Percentiles rank a stretch among this genome's conserved stretches.
Conservation (phyloP, 129 eudicot species). For the Artemisia argyi region DNA sequence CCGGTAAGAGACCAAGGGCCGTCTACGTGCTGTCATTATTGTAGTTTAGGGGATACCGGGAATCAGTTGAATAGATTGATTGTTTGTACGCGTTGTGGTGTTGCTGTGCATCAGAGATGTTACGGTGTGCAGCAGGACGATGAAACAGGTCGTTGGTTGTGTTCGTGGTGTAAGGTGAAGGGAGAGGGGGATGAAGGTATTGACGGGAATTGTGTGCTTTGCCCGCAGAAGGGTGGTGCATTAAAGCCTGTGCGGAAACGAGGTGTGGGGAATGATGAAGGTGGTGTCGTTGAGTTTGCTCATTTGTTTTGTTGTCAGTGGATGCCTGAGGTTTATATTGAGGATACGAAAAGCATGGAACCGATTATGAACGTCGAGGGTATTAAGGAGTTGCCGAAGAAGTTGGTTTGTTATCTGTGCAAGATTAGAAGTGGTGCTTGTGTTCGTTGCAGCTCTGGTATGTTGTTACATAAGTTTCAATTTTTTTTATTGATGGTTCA, state of each 20-base stretch:
- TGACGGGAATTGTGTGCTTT: conserved; percentile 72
- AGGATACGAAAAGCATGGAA: conserved; percentile 84
- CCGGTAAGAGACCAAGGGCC: conserved; percentile 68
- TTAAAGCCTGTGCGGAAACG: conserved; percentile 48
- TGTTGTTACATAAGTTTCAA: conserved; percentile 40
- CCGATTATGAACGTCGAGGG: conserved; percentile 78
- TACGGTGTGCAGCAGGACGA: conserved; percentile 92
- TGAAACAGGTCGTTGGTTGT: conserved; percentile 59
- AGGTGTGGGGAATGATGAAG: conserved; percentile 44
- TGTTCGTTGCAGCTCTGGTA: conserved; percentile 97
- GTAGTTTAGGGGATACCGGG: conserved; percentile 71
- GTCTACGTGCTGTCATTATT: conserved; percentile 79
- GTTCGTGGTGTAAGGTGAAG: conserved; percentile 85
- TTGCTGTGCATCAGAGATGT: conserved; percentile 91
- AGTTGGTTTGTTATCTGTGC: conserved; percentile 83
- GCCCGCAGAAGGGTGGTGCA: conserved; percentile 83
- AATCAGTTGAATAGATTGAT: conserved; percentile 74
- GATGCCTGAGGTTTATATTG: conserved; percentile 92
- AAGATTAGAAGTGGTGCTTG: conserved; percentile 89
- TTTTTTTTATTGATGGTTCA: conserved; percentile 21
- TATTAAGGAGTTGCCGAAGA: conserved; percentile 67
- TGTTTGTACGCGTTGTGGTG: conserved; percentile 72
- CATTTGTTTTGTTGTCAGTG: conserved; percentile 96
- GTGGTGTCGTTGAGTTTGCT: conserved; percentile 53
- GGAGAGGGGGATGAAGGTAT: conserved; percentile 30